Percentiles rank a stretch among this genome's conserved stretches.
Evolutionary conservation across 192 early-diverging fungal species (phyloP).

Genomic region (Backusella tuberculispora): DNA sequence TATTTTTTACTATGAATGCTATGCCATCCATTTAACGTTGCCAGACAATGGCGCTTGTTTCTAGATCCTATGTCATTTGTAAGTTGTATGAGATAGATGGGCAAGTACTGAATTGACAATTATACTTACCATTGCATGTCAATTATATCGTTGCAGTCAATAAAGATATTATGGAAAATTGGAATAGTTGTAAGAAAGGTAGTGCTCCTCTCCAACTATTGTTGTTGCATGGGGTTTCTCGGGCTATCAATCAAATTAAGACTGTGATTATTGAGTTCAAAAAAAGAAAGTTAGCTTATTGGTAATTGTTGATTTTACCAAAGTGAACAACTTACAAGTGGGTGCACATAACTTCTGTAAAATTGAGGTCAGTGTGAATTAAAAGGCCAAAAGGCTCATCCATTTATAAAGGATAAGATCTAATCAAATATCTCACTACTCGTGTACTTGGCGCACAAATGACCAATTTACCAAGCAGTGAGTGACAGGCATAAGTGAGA

Average conservation of each 20-base stretch:
- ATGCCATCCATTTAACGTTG: background rate
- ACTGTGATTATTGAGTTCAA: too few species aligned
- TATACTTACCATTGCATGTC: conserved; percentile 19
- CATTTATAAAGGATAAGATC: conserved; percentile 5
- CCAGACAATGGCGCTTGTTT: too few species aligned
- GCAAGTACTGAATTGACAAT: background rate
- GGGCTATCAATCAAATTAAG: background rate
- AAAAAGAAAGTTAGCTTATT: background rate
- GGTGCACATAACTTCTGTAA: conserved; percentile 6
- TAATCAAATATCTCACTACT: conserved; percentile 4
- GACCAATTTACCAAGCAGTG: background rate
- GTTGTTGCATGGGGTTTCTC: background rate
- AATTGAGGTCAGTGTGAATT: conserved; percentile 14
- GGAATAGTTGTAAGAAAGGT: conserved; percentile 11
- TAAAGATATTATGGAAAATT: conserved; percentile 5
- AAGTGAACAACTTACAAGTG: conserved; percentile 21
- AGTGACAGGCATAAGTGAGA: background rate
- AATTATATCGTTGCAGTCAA: background rate
- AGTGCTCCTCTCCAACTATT: conserved; percentile 13
- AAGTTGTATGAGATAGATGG: background rate
- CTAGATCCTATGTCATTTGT: conserved; percentile 11
- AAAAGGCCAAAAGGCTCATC: background rate
- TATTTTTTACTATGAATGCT: conserved; percentile 6
- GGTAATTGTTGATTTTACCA: background rate
- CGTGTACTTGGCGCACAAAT: background rate